These are phyloP conservation scores for Alternaria metachromatica DNA, from an alignment of 2,329 filamentous ascomycete genomes.

Conservation along the genomic window DNA sequence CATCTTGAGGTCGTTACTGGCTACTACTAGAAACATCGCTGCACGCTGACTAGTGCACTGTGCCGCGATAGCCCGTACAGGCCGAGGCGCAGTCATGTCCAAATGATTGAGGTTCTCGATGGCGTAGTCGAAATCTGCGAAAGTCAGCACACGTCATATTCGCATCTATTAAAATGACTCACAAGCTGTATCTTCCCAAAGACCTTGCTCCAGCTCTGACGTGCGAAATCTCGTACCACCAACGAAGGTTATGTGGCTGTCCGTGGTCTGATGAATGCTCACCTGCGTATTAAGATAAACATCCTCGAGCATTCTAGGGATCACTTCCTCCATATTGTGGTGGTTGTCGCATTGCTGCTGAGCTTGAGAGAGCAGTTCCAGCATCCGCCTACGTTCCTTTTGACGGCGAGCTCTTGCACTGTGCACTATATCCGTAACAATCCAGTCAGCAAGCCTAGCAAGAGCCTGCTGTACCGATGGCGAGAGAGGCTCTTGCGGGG, in stretches of 20 bases:
- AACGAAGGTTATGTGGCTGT: conserved; percentile 33
- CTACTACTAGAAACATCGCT: conserved; percentile 48
- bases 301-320: conserved; percentile 40
- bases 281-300: conserved; percentile 47
- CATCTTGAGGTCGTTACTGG: conserved; percentile 50
- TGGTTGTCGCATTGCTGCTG: conserved; percentile 29
- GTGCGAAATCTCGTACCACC: conserved; percentile 34
- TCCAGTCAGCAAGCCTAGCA: conserved; percentile 49
- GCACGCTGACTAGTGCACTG: conserved; percentile 44
- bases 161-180: not conserved
- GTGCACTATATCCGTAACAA: conserved; percentile 53
- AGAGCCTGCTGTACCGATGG: conserved; percentile 42
- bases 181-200: conserved; percentile 54
- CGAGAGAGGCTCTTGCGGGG: conserved; percentile 41
- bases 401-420: conserved; percentile 49
- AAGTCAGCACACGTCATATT: not conserved
- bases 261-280: conserved; percentile 31
- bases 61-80: conserved; percentile 49
- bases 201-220: conserved; percentile 44
- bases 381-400: conserved; percentile 49
- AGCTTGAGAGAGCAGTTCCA: conserved; percentile 41
- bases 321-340: conserved; percentile 27
- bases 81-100: conserved; percentile 30
- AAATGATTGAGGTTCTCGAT: conserved; percentile 48
- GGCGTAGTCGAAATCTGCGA: conserved; percentile 45